A percentile compares a stretch with the other conserved stretches of the same genome.
These are phyloP conservation scores for Rhodamnia rubescens DNA, from an alignment of 345 rosid species.

Conservation along the genomic window DNA sequence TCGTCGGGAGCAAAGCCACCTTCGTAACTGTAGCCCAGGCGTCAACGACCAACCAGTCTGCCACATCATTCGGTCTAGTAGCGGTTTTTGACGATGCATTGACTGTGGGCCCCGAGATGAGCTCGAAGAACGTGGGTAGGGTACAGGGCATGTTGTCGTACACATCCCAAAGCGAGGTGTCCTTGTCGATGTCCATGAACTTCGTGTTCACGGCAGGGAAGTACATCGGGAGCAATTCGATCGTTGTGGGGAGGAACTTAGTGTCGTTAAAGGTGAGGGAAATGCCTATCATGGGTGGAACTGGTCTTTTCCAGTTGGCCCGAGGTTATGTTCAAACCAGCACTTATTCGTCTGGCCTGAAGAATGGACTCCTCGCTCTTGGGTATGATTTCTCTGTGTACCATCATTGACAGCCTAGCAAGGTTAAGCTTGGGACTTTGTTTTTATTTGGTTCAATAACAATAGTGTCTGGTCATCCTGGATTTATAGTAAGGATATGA, in stretches of 20 bases:
- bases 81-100: background rate
- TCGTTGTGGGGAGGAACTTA: background rate
- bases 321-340: slow-evolving; percentile 11
- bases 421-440: too few relatives aligned
- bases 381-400: slow-evolving; percentile 9
- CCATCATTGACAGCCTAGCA: slow-evolving; percentile 1
- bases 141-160: background rate
- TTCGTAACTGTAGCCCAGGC: background rate
- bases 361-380: slow-evolving; percentile 3
- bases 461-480: too few relatives aligned
- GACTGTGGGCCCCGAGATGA: background rate
- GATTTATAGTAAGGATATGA: too few relatives aligned
- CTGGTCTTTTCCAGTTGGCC: slow-evolving; percentile 12
- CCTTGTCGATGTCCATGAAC: background rate
- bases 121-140: background rate
- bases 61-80: background rate
- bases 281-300: slow-evolving; percentile 3
- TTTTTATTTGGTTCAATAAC: too few relatives aligned
- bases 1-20: background rate
- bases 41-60: background rate
- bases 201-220: background rate
- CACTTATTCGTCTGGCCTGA: slow-evolving; percentile 2
- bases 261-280: background rate
- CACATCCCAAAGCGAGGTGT: background rate
- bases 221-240: background rate